Evolutionary conservation across 148 eudicot genomes (phyloP).

Genomic region (Hydrangea macrophylla): DNA sequence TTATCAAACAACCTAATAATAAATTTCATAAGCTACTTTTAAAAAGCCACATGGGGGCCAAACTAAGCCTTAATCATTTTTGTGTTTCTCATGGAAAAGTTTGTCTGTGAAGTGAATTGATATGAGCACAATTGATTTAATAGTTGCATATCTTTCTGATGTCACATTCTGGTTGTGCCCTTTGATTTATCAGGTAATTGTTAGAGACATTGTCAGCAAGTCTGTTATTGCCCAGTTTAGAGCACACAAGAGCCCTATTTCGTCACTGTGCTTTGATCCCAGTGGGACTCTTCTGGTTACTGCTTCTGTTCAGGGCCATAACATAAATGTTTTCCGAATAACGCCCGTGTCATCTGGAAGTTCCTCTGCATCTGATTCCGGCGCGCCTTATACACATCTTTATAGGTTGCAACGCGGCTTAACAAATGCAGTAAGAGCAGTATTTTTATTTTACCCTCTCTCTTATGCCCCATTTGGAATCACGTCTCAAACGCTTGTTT

Average conservation of each 20-base stretch:
- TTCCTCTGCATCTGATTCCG: conserved; percentile 38
- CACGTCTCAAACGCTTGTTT: too few relatives aligned
- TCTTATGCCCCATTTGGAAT: too few relatives aligned
- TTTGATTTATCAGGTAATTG: conserved; percentile 57
- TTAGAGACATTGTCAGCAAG: conserved; percentile 66
- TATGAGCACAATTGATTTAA: too few relatives aligned
- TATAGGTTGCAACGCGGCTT: conserved; percentile 87
- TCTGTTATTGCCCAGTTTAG: conserved; percentile 74
- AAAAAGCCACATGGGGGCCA: too few relatives aligned
- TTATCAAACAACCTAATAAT: too few relatives aligned
- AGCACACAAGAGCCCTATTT: conserved; percentile 80
- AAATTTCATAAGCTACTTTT: too few relatives aligned
- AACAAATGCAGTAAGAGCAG: conserved; percentile 68
- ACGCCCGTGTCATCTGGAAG: conserved; percentile 39
- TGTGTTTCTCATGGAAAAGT: too few relatives aligned
- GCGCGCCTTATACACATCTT: conserved; percentile 59
- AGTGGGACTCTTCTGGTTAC: conserved; percentile 85
- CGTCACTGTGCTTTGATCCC: conserved; percentile 82
- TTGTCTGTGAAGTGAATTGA: too few relatives aligned
- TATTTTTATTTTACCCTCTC: neutral
- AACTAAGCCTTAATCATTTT: too few relatives aligned
- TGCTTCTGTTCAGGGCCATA: conserved; percentile 88
- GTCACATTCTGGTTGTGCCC: neutral
- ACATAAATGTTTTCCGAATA: conserved; percentile 75
- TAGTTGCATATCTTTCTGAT: too few relatives aligned